A percentile compares a stretch with the other conserved stretches of the same genome.
phyloP scores from a whole-genome alignment of 345 rosid genomes.

The Camelina hispida region DNA sequence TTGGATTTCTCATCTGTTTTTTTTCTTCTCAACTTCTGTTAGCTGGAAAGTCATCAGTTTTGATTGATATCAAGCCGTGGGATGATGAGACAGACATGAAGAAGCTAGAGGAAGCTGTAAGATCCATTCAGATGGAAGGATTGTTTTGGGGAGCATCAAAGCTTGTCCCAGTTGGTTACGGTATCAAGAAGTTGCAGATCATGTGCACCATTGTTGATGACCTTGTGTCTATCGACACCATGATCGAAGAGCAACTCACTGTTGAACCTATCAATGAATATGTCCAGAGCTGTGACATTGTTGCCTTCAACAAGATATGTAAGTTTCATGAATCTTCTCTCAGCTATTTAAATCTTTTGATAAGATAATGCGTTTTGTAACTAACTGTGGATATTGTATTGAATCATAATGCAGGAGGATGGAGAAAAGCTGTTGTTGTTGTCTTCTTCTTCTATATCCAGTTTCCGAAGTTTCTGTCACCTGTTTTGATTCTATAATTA shows the following conservation, averaged over 20 bases:
- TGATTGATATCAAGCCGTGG: conserved; percentile 83
- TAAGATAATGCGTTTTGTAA: neutral
- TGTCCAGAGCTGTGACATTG: conserved; percentile 86
- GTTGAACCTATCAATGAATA: conserved; percentile 70
- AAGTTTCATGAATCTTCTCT: conserved; percentile 3
- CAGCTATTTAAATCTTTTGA: neutral
- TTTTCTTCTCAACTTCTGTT: neutral
- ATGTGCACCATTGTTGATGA: conserved; percentile 86
- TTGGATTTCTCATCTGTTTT: neutral
- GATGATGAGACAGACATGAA: conserved; percentile 93
- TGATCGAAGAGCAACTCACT: conserved; percentile 66
- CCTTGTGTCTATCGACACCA: conserved; percentile 72
- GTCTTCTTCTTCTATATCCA: neutral
- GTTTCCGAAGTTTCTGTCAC: neutral
- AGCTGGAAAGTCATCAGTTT: conserved; percentile 86
- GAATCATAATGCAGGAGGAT: conserved; percentile 28
- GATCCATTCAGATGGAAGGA: conserved; percentile 71
- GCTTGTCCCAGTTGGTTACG: conserved; percentile 79
- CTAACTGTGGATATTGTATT: conserved; percentile 5
- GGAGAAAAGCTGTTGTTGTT: conserved; percentile 7
- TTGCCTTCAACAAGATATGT: conserved; percentile 88
- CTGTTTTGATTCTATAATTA: neutral
- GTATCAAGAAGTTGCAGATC: conserved; percentile 85
- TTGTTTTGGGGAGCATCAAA: conserved; percentile 86
- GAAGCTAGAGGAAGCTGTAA: conserved; percentile 79